Evolutionary conservation across 2,329 filamentous ascomycete species (phyloP).

Genomic region (Phialocephala sp.): DNA sequence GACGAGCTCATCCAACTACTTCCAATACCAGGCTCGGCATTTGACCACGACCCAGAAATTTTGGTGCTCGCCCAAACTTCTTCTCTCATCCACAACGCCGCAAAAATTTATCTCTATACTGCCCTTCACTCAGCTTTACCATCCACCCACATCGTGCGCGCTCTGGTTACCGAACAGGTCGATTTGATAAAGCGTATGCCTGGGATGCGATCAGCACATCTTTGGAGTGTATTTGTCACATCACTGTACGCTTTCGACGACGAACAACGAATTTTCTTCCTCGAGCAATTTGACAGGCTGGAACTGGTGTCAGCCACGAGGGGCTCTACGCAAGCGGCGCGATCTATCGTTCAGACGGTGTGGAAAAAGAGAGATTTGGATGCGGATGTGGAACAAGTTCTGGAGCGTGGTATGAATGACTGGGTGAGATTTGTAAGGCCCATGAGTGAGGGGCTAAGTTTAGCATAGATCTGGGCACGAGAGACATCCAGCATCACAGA

Average conservation of each 20-base stretch:
- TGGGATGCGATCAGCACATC: constrained; percentile 21
- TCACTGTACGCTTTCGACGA: constrained; percentile 24
- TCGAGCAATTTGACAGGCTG: constrained; percentile 26
- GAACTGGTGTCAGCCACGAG: constrained; percentile 21
- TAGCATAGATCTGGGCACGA: constrained; percentile 15
- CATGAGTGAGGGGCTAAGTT: constrained; percentile 26
- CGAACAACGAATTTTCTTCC: constrained; percentile 28
- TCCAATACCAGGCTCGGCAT: constrained; percentile 2
- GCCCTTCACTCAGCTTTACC: constrained; percentile 23
- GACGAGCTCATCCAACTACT: constrained; percentile 23
- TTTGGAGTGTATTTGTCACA: constrained; percentile 31
- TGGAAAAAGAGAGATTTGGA: constrained; percentile 30
- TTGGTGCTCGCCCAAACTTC: constrained; percentile 22
- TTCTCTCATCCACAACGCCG: constrained; percentile 20
- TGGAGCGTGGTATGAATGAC: constrained; percentile 16
- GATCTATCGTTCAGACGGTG: constrained; percentile 23
- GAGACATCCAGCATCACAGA: too few relatives aligned
- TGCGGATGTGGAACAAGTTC: not conserved
- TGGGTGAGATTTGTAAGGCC: constrained; percentile 26
- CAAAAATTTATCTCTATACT: constrained; percentile 29
- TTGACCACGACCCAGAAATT: constrained; percentile 1
- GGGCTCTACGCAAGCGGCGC: constrained; percentile 21
- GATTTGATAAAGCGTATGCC: constrained; percentile 17
- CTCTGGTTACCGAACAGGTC: constrained; percentile 23
- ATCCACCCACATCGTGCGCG: constrained; percentile 18